Evolutionary conservation across 257 asterid species (phyloP).

Genomic region (Solanum bukasovii): DNA sequence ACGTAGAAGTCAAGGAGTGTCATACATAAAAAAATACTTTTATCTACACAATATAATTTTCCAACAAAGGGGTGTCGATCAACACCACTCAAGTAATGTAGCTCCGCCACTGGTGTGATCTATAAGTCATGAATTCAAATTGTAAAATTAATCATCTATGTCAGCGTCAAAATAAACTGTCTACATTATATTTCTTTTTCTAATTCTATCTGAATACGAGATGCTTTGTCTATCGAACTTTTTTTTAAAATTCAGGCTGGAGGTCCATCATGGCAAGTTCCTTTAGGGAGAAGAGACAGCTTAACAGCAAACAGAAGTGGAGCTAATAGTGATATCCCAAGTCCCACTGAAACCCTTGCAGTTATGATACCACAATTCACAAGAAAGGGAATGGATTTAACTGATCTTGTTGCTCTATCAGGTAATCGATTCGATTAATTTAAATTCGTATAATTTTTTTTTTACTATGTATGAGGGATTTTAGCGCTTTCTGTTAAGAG

Average conservation of each 20-base stretch:
- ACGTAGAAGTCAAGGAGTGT: background rate
- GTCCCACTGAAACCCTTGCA: conserved; percentile 5
- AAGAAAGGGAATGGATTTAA: conserved; percentile 9
- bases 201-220: background rate
- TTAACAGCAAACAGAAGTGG: conserved; percentile 16
- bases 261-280: conserved; percentile 24
- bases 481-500: too few species aligned
- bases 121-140: background rate
- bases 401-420: conserved; percentile 28
- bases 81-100: background rate
- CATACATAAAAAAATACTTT: background rate
- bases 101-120: background rate
- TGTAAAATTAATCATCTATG: background rate
- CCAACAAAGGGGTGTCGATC: accelerated
- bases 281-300: conserved; percentile 24
- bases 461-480: background rate
- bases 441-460: background rate
- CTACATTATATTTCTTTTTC: accelerated
- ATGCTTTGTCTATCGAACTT: background rate
- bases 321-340: conserved; percentile 10
- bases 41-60: too few species aligned
- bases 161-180: background rate
- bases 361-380: conserved; percentile 4
- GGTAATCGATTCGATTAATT: conserved; percentile 3
- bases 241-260: background rate